Conservation (phyloP, 2,329 filamentous ascomycete species). For the Aspergillus floridensis region DNA sequence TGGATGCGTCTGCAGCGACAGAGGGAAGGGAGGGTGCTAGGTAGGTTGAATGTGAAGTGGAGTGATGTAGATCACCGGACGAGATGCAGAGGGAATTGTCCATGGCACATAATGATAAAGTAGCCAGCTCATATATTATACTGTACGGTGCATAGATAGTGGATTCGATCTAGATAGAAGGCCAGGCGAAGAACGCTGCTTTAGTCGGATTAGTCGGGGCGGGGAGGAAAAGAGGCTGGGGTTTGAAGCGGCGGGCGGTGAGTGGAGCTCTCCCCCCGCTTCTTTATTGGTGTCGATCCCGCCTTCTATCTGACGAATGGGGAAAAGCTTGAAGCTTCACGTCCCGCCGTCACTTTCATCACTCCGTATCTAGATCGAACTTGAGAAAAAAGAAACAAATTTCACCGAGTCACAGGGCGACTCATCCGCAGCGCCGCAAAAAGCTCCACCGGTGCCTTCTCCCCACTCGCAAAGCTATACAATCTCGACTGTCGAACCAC, state of each 20-base stretch:
- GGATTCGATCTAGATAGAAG: neutral
- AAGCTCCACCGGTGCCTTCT: no score
- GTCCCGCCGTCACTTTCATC: no score
- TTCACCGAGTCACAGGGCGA: no score
- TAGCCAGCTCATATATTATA: neutral
- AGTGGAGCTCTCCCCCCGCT: neutral
- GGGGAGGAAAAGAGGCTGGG: slow-evolving; percentile 7
- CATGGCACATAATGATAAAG: slow-evolving; percentile 25
- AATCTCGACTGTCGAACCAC: no score
- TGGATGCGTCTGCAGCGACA: slow-evolving; percentile 24
- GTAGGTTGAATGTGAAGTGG: slow-evolving; percentile 20
- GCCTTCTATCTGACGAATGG: no score
- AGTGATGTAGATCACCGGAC: neutral
- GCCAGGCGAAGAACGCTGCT: slow-evolving; percentile 11
- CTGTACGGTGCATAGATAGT: neutral
- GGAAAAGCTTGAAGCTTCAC: no score
- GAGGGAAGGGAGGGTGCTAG: slow-evolving; percentile 23
- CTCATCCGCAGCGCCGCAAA: no score
- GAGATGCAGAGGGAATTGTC: slow-evolving; percentile 15
- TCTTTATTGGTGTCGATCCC: neutral
- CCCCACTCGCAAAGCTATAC: no score
- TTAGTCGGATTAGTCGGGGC: slow-evolving; percentile 13
- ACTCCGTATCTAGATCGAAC: no score
- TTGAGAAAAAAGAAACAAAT: no score
- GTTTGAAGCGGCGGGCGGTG: slow-evolving; percentile 16